Evolutionary conservation across 352 stramenopile genomes (phyloP), one percentile per base, ranked within the genome.

Genomic region (Globisporangium nagaii): DNA sequence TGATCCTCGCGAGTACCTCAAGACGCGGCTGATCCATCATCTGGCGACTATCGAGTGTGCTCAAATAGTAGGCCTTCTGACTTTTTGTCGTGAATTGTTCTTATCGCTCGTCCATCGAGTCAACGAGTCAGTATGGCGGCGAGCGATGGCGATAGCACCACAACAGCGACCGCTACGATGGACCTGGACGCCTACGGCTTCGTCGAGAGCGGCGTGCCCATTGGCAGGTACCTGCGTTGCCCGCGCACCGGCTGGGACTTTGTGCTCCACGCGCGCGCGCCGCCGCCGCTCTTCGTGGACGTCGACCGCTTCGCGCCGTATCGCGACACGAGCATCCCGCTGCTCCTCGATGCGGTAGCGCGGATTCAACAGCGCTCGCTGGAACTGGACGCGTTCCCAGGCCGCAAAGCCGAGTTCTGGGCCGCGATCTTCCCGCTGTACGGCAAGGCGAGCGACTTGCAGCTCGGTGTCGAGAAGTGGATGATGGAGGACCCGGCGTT

Each of bases 261-360:
- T 41, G 47, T 13, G n/a, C 24, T 54, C 11, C 47, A 42, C 3
- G 24, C 34, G 34, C 32, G 25, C 25, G 17, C 15, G 4, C 34
- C 47, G 4, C 47, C 47, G 9, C 47, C 24, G 22, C 47, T 54
- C 31, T 41, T 54, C 34, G 47, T 44, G 4, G 47, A 54, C 47
- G 47, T 41, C 25, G 20, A 40, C 19, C 15, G 30, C 47, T 42
- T 54, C 47, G 47, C 47, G 8, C 47, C 47, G 15, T 54, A n/a
- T 15, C 32, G 30, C 24, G 46, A 42, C 31, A 40, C 32, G 15
- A 25, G 32, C 13, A 49, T 49, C 42, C 42, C 42, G 2, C 22
- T 54, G 47, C 34, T 41, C 22, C 47, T 54, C 22, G 22, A 54
- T 27, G 34, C 32, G 13, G 32, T 54, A 20, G 20, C 25, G 35